phyloP scores from a whole-genome alignment of 176 grass and related monocot species.

The Cymbopogon citratus region DNA sequence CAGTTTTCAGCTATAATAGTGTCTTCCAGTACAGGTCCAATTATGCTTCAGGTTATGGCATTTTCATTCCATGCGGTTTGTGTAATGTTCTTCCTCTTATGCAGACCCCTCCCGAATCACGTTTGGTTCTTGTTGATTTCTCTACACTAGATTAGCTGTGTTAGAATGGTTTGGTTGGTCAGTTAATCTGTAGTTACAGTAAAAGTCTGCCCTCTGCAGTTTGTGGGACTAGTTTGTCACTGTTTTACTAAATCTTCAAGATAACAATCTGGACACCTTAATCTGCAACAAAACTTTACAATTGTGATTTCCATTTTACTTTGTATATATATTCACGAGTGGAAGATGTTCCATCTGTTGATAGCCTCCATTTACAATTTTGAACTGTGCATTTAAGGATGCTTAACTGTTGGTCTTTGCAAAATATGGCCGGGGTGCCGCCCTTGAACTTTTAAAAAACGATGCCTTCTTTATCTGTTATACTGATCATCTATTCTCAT shows the following conservation, averaged over 20 bases:
- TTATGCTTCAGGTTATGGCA: background rate
- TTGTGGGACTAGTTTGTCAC: background rate
- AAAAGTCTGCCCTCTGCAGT: background rate
- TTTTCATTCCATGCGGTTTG: background rate
- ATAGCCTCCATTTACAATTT: background rate
- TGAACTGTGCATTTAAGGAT: no score
- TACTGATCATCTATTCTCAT: constrained; percentile 26
- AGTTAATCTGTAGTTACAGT: background rate
- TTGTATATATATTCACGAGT: background rate
- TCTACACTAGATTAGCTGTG: background rate
- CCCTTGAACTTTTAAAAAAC: no score
- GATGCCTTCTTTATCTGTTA: background rate
- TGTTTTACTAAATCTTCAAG: background rate
- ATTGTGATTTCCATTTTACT: background rate
- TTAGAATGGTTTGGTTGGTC: background rate
- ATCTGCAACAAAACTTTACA: background rate
- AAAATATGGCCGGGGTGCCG: no score
- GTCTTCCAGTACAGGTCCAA: background rate
- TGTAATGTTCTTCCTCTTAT: background rate
- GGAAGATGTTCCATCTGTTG: background rate
- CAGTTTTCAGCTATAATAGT: background rate
- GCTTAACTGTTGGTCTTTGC: no score
- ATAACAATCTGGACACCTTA: background rate
- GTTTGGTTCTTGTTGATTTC: background rate
- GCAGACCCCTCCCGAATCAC: background rate